These are phyloP conservation scores for Coemansia erecta DNA, from an alignment of 192 early-diverging fungal genomes.

Conservation along the genomic window DNA sequence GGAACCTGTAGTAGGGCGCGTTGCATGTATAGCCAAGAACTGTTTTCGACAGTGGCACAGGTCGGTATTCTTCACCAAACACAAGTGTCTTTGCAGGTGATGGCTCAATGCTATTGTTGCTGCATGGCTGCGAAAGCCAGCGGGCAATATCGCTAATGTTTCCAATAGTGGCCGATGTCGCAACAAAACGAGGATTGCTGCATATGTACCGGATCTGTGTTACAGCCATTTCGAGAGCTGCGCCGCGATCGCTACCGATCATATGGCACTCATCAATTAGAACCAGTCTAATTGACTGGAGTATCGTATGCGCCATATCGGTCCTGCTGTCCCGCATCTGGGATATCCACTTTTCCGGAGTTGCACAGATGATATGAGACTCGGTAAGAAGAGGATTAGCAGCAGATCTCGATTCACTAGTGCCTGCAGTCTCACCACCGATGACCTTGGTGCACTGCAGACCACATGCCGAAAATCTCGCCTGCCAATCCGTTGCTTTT, in stretches of 20 bases:
- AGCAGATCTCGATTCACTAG: slow-evolving; percentile 7
- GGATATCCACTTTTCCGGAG: slow-evolving; percentile 72
- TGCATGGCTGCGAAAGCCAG: slow-evolving; percentile 55
- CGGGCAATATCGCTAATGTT: slow-evolving; percentile 66
- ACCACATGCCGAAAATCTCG: slow-evolving; percentile 45
- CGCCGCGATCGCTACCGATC: slow-evolving; percentile 61
- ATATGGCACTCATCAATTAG: slow-evolving; percentile 74
- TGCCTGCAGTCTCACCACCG: slow-evolving; percentile 30
- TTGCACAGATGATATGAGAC: slow-evolving; percentile 57
- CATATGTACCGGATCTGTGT: slow-evolving; percentile 41
- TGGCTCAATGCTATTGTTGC: slow-evolving; percentile 6
- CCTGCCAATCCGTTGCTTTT: slow-evolving; percentile 59
- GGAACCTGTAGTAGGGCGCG: slow-evolving; percentile 57
- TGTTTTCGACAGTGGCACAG: slow-evolving; percentile 57
- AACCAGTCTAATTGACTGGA: slow-evolving; percentile 40
- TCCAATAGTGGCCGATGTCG: slow-evolving; percentile 67
- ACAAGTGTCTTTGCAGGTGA: slow-evolving; percentile 24
- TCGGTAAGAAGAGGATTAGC: slow-evolving; percentile 14
- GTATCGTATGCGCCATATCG: slow-evolving; percentile 1
- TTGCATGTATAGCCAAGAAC: slow-evolving; percentile 54
- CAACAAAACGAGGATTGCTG: slow-evolving; percentile 50
- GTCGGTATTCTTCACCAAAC: slow-evolving; percentile 73
- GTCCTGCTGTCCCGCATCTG: slow-evolving; percentile 38
- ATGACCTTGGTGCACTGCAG: slow-evolving; percentile 54
- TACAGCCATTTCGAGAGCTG: slow-evolving; percentile 63